A percentile compares a stretch with the other conserved stretches of the same genome.
These are phyloP conservation scores for Sorghum bicolor DNA, from an alignment of 176 grass and related monocot species.

Conservation along the genomic window Sorghum_bicolor_NCBIv3 NC_012876.2:4494501-4495000, in stretches of 20 bases:
- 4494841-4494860: conserved; percentile 97
- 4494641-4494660: background rate
- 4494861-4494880: conserved; percentile 70
- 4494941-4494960: too few relatives aligned
- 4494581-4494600: too few relatives aligned
- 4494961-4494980: too few relatives aligned
- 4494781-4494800: conserved; percentile 98
- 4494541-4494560: background rate
- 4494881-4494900: conserved; percentile 10
- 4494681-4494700: conserved; percentile 89
- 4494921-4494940: too few relatives aligned
- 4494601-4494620: background rate
- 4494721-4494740: conserved; percentile 82
- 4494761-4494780: conserved; percentile 96
- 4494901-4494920: too few relatives aligned
- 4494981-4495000: too few relatives aligned
- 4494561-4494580: background rate
- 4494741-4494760: conserved; percentile 75
- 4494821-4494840: conserved; percentile 79
- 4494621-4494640: too few relatives aligned
- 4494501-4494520: too few relatives aligned
- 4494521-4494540: background rate
- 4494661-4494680: conserved; percentile 89
- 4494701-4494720: conserved; percentile 87
- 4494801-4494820: conserved; percentile 92